Base-by-base conservation (phyloP, 164 flowering plant genomes). In the Chloranthus sessilifolius region DNA sequence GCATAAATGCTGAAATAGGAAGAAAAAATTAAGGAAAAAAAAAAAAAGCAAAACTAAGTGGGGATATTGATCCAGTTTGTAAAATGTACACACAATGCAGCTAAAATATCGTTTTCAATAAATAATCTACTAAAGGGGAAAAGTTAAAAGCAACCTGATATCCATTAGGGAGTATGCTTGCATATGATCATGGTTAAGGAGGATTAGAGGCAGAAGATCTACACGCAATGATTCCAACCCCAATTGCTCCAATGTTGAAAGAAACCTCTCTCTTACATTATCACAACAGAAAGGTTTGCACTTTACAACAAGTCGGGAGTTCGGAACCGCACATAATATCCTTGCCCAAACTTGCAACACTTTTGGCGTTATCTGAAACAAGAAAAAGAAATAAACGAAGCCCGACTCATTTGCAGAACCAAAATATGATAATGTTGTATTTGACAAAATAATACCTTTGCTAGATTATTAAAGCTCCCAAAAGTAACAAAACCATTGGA, bases 121-220 rank as follows among this genome's bases (percentile, higher is more conserved):
- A n/a, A n/a, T n/a, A n/a, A n/a, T n/a, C n/a, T n/a, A n/a, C n/a
- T n/a, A n/a, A n/a, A n/a, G n/a, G n/a, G n/a, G n/a, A n/a, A n/a
- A n/a, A n/a, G n/a, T n/a, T n/a, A n/a, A n/a, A n/a, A n/a, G n/a
- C n/a, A n/a, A 92, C 99, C 99, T 92, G 22, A 92, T 84, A 67
- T 92, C 99, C 97, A 92, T 92, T 5, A 86, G 80, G 43, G 92
- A 62, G 71, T 92, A 92, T 14, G 99, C 89, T 77, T 92, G 97
- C 99, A 92, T 76, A 55, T 92, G 99, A 62, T 92, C 99, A 65
- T 92, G 97, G 63, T 92, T 92, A 61, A 89, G 89, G 64, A 92
- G 90, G 64, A 92, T 92, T 21, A 92, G 71, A 24, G 97, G 99
- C 56, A 92, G 73, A 51, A 92, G 95, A 77, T 92, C 99, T 64